Base-by-base conservation (phyloP, 768 basidiomycete species). In the Tulasnella calospora region DNA sequence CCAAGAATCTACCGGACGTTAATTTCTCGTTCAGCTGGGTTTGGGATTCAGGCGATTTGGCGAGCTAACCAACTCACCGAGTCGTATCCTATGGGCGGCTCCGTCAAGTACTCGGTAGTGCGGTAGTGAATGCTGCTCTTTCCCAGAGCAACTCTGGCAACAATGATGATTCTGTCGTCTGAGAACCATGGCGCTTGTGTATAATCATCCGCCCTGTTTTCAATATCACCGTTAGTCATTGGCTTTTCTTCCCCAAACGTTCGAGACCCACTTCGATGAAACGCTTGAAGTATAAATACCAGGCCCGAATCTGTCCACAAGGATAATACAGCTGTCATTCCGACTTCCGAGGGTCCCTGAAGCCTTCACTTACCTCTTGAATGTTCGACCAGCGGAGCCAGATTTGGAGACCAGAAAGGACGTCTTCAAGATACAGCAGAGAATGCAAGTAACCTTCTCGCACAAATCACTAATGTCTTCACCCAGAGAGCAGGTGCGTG, bases 181-280 rank as follows among this genome's bases (percentile, higher is more conserved):
- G 51, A 61, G 57, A 7, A 19, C 33, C 19, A 30, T 8, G 19
- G 44, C 9, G 47, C 21, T 15, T 61, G 30, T 30, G 75, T 30
- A 23, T 76, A 76, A 33, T 76, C 75, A 40, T 76, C 75, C 38
- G 75, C 75, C 57, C 75, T 76, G 33, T 23, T 27, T 30, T n/a
- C 33, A 35, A 47, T 13, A 13, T 41, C 15, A 13, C n/a, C 38
- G 17, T 35, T 4, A 51, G 51, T 5, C 7, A n/a, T n/a, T 19
- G 7, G 33, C 15, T 35, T 21, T 67, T 35, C 30, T 17, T 67
- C 1, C 27, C 8, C 9, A 15, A 6, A 9, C 19, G 5, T 17
- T 13, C 23, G 30, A 27, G 10, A 74, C 73, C 8, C 9, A 74
- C 73, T 74, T 74, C 27, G 73, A 74, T 12, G 73, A 74, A 3